phyloP scores from a whole-genome alignment of 352 stramenopile genomes.

The Achlya hypogyna region DNA sequence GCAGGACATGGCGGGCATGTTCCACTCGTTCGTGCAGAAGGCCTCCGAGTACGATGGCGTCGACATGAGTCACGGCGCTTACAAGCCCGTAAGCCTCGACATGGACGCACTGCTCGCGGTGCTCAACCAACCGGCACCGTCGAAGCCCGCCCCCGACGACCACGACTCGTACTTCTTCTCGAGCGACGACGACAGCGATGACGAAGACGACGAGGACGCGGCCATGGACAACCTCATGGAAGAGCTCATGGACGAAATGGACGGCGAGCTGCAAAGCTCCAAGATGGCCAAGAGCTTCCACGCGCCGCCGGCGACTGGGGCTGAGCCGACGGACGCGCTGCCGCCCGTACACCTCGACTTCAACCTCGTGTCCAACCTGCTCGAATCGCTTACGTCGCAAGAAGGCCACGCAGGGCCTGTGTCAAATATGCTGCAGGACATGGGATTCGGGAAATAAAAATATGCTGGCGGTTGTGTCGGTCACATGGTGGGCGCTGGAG shows the following conservation, averaged over 20 bases:
- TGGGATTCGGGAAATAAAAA: neutral
- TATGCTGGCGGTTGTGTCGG: too few relatives aligned
- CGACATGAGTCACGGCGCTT: constrained; percentile 23
- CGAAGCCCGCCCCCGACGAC: constrained; percentile 24
- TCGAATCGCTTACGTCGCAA: constrained; percentile 75
- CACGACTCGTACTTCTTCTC: constrained; percentile 23
- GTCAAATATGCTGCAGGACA: constrained; percentile 61
- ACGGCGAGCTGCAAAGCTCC: constrained; percentile 43
- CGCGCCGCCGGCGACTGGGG: neutral
- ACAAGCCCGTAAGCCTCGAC: constrained; percentile 50
- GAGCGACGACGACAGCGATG: constrained; percentile 29
- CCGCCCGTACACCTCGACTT: constrained; percentile 69
- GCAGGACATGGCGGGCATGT: constrained; percentile 61
- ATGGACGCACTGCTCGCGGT: constrained; percentile 60
- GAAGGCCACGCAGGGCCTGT: constrained; percentile 59
- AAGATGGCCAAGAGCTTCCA: constrained; percentile 54
- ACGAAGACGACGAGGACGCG: constrained; percentile 25
- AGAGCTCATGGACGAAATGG: constrained; percentile 67
- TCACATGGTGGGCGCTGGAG: too few relatives aligned
- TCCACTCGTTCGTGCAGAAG: constrained; percentile 58
- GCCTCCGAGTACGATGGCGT: constrained; percentile 62
- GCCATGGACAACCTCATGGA: constrained; percentile 37
- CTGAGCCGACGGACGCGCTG: neutral
- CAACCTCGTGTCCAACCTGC: constrained; percentile 71
- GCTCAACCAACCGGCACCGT: constrained; percentile 28